A percentile compares a stretch with the other conserved stretches of the same genome.
phyloP scores from a whole-genome alignment of 805 yeast genomes.

The Teunomyces lycoperdinae region DNA sequence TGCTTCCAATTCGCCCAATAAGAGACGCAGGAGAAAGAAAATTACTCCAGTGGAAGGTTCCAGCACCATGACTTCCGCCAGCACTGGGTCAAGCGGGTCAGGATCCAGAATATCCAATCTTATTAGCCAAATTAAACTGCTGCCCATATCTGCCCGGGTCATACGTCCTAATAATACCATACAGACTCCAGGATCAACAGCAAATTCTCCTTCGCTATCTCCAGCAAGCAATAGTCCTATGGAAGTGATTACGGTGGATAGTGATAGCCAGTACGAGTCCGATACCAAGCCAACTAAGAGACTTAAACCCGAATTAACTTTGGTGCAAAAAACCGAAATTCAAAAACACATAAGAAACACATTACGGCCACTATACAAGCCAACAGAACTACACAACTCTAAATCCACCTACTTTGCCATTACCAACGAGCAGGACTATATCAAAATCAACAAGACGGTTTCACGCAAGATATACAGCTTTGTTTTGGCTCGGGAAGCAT shows the following conservation, averaged over 20 bases:
- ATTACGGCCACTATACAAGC: conserved; percentile 48
- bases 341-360: conserved; percentile 56
- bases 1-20: not conserved
- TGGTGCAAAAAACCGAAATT: conserved; percentile 51
- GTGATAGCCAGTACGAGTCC: conserved; percentile 8
- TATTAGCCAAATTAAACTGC: conserved; percentile 11
- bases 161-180: not conserved
- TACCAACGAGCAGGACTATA: conserved; percentile 42
- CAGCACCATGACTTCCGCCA: not conserved
- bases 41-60: conserved; percentile 8
- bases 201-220: conserved; percentile 7
- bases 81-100: not conserved
- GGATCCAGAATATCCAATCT: conserved; percentile 9
- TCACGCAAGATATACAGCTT: conserved; percentile 56
- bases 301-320: conserved; percentile 17
- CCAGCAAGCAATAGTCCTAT: conserved; percentile 9
- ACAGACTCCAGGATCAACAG: conserved; percentile 1
- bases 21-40: conserved; percentile 15
- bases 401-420: conserved; percentile 25
- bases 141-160: not conserved
- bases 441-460: conserved; percentile 58
- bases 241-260: conserved; percentile 2
- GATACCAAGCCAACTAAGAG: conserved; percentile 5
- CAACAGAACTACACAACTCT: conserved; percentile 10
- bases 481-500: conserved; percentile 11